These are phyloP conservation scores for Tylopilus plumbeoviolaceoides DNA, from an alignment of 768 basidiomycete species.

Conservation along the genomic window DNA sequence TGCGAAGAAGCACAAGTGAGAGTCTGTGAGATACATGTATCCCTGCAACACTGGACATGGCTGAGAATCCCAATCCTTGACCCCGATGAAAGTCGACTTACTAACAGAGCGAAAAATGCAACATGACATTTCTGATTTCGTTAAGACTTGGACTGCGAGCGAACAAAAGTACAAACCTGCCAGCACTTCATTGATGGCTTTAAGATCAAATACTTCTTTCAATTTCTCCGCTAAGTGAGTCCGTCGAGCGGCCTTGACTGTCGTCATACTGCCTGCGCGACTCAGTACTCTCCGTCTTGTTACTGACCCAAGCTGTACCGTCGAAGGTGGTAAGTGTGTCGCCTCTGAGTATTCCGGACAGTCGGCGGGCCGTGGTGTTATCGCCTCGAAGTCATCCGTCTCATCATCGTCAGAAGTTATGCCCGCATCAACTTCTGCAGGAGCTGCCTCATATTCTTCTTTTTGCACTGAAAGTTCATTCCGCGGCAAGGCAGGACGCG, in stretches of 20 bases:
- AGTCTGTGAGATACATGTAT: conserved; percentile 94
- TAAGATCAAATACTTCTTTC: conserved; percentile 80
- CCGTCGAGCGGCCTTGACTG: conserved; percentile 65
- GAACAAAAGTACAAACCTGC: conserved; percentile 50
- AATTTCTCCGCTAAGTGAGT: conserved; percentile 82
- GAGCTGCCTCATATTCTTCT: conserved; percentile 31
- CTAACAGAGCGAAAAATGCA: conserved; percentile 88
- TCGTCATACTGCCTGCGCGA: conserved; percentile 64
- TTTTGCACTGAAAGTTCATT: conserved; percentile 7
- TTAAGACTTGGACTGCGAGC: conserved; percentile 1
- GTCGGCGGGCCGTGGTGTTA: conserved; percentile 39
- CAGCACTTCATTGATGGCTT: conserved; percentile 78
- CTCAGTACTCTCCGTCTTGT: conserved; percentile 26
- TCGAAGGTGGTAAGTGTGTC: conserved; percentile 1
- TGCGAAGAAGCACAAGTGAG: conserved; percentile 94
- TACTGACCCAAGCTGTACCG: conserved; percentile 16
- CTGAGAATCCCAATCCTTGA: neutral
- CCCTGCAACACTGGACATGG: conserved; percentile 77
- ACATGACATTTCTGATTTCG: conserved; percentile 76
- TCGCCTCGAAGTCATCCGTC: conserved; percentile 54
- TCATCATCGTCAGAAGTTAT: conserved; percentile 48
- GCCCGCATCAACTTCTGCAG: conserved; percentile 31
- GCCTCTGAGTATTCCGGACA: conserved; percentile 11
- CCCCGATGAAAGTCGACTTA: conserved; percentile 41
- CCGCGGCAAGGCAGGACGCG: conserved; percentile 14